Conservation (phyloP, 805 yeast species). For the Pichia occidentalis region DNA sequence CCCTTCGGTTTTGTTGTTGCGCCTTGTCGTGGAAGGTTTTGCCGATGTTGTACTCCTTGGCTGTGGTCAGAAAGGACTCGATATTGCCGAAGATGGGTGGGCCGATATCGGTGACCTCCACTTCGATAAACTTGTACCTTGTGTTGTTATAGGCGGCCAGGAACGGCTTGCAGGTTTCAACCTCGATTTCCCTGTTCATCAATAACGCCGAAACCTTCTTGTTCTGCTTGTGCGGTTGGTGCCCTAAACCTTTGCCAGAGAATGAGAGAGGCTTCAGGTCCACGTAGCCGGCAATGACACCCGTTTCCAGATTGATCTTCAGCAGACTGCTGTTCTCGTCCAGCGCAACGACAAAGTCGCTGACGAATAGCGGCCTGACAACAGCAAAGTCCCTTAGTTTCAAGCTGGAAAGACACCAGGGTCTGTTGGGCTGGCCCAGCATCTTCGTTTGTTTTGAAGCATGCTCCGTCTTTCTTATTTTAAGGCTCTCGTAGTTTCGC, state of each 20-base stretch:
- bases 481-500: slow-evolving; percentile 12
- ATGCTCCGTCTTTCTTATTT: slow-evolving; percentile 2
- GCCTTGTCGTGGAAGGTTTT: not conserved
- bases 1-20: not conserved
- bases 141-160: slow-evolving; percentile 23
- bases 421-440: slow-evolving; percentile 22
- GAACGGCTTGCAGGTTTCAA: slow-evolving; percentile 43
- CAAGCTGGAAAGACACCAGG: slow-evolving; percentile 42
- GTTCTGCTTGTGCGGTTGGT: not conserved
- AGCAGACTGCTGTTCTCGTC: slow-evolving; percentile 21
- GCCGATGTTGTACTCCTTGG: slow-evolving; percentile 5
- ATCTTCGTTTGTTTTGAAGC: too few species aligned
- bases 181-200: slow-evolving; percentile 36
- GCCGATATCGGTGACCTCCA: not conserved
- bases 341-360: slow-evolving; percentile 19
- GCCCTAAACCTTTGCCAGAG: too few species aligned
- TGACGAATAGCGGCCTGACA: slow-evolving; percentile 2
- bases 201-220: not conserved
- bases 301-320: slow-evolving; percentile 15
- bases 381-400: slow-evolving; percentile 19
- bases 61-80: not conserved
- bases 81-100: not conserved
- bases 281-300: slow-evolving; percentile 11
- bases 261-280: too few species aligned
- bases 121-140: slow-evolving; percentile 21